Conservation (phyloP, 805 yeast species). For the Candida silvicultrix region DNA sequence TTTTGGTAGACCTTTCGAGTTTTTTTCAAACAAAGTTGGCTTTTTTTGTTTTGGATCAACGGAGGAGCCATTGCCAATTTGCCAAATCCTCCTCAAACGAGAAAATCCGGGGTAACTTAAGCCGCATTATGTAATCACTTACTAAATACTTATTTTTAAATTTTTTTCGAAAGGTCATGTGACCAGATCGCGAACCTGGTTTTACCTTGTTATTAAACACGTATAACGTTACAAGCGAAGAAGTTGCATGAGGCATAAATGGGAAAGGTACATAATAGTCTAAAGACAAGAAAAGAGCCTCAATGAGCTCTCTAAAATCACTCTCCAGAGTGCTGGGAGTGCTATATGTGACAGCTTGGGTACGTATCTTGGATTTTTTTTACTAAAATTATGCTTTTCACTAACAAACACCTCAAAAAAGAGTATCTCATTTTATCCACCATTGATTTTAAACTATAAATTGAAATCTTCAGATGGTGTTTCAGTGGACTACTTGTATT, state of each 20-base stretch:
- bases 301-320: slow-evolving; percentile 4
- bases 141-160: no score
- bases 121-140: no score
- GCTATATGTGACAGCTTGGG: slow-evolving; percentile 35
- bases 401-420: slow-evolving; percentile 10
- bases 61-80: background rate
- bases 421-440: slow-evolving; percentile 47
- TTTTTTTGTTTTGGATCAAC: background rate
- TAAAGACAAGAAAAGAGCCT: no score
- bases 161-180: no score
- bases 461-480: slow-evolving; percentile 40
- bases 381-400: background rate
- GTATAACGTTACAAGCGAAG: no score
- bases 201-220: no score
- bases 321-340: slow-evolving; percentile 26
- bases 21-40: no score
- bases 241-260: no score
- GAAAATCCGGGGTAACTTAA: slow-evolving; percentile 1
- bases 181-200: no score
- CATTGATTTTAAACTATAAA: slow-evolving; percentile 33
- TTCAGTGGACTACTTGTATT: slow-evolving; percentile 39
- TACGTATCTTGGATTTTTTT: slow-evolving; percentile 6
- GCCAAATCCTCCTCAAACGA: no score
- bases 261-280: no score
- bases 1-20: no score